phyloP scores from a whole-genome alignment of 306 rosid species.

The Castanospermum australe region DNA sequence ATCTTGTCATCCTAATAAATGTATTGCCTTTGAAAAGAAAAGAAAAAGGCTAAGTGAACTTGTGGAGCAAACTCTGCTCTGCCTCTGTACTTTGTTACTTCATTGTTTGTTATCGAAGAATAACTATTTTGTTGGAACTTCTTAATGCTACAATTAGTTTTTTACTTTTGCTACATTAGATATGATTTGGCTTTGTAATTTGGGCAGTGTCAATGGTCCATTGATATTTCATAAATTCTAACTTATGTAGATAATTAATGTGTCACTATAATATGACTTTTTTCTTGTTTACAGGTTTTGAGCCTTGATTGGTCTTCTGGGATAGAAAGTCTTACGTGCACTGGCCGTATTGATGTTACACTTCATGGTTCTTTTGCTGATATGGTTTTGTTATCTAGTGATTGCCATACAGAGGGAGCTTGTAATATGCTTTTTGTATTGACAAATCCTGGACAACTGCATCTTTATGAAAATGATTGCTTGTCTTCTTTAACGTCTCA shows the following conservation, averaged over 20 bases:
- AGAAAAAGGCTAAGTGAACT: conserved; percentile 18
- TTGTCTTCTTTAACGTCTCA: conserved; percentile 57
- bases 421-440: conserved; percentile 56
- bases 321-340: conserved; percentile 67
- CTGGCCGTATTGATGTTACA: conserved; percentile 56
- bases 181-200: neutral
- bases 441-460: conserved; percentile 82
- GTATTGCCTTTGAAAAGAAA: neutral
- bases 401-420: conserved; percentile 40
- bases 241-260: neutral
- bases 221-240: conserved; percentile 22
- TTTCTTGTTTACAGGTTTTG: conserved; percentile 57
- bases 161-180: conserved; percentile 9
- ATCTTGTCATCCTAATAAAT: conserved; percentile 2
- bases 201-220: neutral
- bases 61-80: conserved; percentile 10
- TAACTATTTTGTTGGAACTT: conserved; percentile 13
- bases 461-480: conserved; percentile 52
- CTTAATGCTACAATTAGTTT: conserved; percentile 7
- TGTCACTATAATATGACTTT: conserved; percentile 21
- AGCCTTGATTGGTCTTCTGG: conserved; percentile 79
- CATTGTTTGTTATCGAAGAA: neutral
- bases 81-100: conserved; percentile 10
- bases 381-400: conserved; percentile 56
- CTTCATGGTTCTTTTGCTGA: conserved; percentile 87